These are phyloP conservation scores for Circinella minor DNA, from an alignment of 371 early-diverging fungal genomes.

Conservation along the genomic window DNA sequence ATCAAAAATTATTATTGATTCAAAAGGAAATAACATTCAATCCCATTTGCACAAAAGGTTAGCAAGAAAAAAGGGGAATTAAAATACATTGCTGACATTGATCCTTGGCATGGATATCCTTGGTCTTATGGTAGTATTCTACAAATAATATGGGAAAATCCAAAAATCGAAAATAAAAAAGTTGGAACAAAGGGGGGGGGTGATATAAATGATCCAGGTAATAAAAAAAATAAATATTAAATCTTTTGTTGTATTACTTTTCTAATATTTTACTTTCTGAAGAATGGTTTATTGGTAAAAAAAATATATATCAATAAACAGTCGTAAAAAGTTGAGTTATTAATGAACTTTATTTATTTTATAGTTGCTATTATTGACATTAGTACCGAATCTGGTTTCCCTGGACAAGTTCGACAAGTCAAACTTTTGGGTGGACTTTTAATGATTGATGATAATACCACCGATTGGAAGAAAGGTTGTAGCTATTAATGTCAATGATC, in stretches of 20 bases:
- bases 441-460: slow-evolving; percentile 94
- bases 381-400: slow-evolving; percentile 79
- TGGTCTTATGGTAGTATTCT: slow-evolving; percentile 99
- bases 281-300: too few species aligned
- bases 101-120: slow-evolving; percentile 99
- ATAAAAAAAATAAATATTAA: too few species aligned
- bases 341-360: too few species aligned
- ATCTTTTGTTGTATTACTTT: too few species aligned
- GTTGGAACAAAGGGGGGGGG: slow-evolving; percentile 77
- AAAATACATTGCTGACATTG: slow-evolving; percentile 97
- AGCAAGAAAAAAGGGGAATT: slow-evolving; percentile 98
- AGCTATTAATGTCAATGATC: slow-evolving; percentile 91
- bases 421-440: slow-evolving; percentile 95
- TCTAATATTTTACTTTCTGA: too few species aligned
- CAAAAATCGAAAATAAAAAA: slow-evolving; percentile 79
- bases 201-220: slow-evolving; percentile 93
- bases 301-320: too few species aligned
- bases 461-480: slow-evolving; percentile 99
- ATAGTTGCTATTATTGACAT: slow-evolving; percentile 95
- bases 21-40: slow-evolving; percentile 67
- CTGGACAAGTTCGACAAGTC: slow-evolving; percentile 96
- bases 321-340: too few species aligned
- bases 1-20: slow-evolving; percentile 3
- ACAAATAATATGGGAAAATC: slow-evolving; percentile 99
- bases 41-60: slow-evolving; percentile 99